Conservation (phyloP, 2,329 filamentous ascomycete species). For the Cadophora gregata region DNA sequence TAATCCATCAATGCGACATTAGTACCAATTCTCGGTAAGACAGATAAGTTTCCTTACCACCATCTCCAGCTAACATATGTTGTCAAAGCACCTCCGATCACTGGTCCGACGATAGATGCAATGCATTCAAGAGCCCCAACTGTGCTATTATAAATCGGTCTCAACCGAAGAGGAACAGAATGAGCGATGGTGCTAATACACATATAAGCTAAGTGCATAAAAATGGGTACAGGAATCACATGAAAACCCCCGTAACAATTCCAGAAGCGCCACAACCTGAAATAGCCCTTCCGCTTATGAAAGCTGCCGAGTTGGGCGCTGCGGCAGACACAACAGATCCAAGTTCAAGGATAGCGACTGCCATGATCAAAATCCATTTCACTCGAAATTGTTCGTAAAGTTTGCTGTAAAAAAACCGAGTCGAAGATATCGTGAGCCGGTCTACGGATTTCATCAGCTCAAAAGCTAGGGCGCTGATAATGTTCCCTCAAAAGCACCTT, state of each 20-base stretch:
- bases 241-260: constrained; percentile 48
- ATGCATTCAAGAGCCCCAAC: constrained; percentile 28
- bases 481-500: too few species aligned
- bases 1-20: too few species aligned
- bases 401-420: background rate
- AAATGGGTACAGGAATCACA: too few species aligned
- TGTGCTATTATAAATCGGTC: constrained; percentile 39
- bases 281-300: constrained; percentile 31
- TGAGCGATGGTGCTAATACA: constrained; percentile 50
- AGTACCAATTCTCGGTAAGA: too few species aligned
- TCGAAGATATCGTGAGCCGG: background rate
- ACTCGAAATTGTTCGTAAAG: background rate
- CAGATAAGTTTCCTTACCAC: too few species aligned
- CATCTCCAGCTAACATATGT: too few species aligned
- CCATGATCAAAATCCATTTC: background rate
- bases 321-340: background rate
- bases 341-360: background rate
- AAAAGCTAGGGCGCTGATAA: too few species aligned
- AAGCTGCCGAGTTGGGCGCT: background rate
- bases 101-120: background rate
- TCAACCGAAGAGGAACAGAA: constrained; percentile 27
- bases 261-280: constrained; percentile 43
- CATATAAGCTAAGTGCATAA: too few species aligned
- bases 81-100: background rate
- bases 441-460: background rate